These are phyloP conservation scores for Boletus pseudo-olivaceus DNA, from an alignment of 768 basidiomycete species.

Conservation along the genomic window DNA sequence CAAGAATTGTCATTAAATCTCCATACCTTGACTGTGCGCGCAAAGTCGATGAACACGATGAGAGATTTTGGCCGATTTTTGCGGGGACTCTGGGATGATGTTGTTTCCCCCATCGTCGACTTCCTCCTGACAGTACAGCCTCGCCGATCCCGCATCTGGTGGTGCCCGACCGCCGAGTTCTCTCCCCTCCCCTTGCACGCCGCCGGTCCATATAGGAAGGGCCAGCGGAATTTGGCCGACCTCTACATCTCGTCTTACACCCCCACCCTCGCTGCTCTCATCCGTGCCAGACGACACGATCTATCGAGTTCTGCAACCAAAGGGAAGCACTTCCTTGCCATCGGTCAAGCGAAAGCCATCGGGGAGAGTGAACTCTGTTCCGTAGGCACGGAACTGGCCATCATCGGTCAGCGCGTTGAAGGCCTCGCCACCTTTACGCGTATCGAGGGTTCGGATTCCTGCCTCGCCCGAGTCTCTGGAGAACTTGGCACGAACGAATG, in stretches of 20 bases:
- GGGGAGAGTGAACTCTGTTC: background rate
- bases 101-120: constrained; percentile 11
- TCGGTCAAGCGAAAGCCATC: background rate
- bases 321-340: background rate
- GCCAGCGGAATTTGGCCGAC: constrained; percentile 6
- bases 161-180: constrained; percentile 11
- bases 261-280: background rate
- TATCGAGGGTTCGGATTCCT: background rate
- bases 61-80: background rate
- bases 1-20: background rate
- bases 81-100: constrained; percentile 13
- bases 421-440: background rate
- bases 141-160: background rate
- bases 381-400: too few relatives aligned
- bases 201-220: constrained; percentile 6
- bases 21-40: background rate
- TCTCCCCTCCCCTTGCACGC: constrained; percentile 19
- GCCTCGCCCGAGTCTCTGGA: background rate
- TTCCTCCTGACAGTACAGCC: background rate
- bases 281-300: background rate
- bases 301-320: background rate
- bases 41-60: background rate
- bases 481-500: background rate
- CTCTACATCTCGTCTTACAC: constrained; percentile 14
- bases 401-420: background rate